Conservation (phyloP, 1,284 basidiomycete genomes). For the Cryptococcus sp. region DNA sequence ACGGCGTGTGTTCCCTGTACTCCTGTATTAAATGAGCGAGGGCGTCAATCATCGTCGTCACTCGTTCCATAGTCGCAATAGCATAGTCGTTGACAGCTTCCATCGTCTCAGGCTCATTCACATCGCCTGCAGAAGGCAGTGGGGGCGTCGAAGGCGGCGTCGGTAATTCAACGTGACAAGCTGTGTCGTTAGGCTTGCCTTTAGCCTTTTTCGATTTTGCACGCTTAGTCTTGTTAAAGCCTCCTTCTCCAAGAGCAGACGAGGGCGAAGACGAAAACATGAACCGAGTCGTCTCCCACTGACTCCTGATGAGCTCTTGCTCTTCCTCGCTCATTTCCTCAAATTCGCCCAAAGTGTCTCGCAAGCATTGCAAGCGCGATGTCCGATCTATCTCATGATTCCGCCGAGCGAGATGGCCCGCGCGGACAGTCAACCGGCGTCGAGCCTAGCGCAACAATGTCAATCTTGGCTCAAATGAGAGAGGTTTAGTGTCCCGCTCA, state of each 20-base stretch:
- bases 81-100: conserved; percentile 6
- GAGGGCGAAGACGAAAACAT: conserved; percentile 7
- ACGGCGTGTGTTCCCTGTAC: conserved; percentile 6
- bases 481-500: conserved; percentile 12
- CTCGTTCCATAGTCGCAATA: conserved; percentile 4
- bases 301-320: conserved; percentile 12
- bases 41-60: conserved; percentile 9
- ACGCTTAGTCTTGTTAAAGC: background rate
- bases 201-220: background rate
- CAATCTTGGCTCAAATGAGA: background rate
- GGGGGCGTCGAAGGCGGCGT: background rate
- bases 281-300: conserved; percentile 22
- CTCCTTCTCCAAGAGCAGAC: background rate
- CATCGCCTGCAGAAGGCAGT: background rate
- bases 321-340: conserved; percentile 15
- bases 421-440: conserved; percentile 22
- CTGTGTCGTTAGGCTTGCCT: background rate
- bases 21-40: conserved; percentile 12
- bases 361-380: conserved; percentile 15
- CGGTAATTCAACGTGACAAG: background rate
- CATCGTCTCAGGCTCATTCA: conserved; percentile 1
- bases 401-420: conserved; percentile 30
- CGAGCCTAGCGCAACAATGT: conserved; percentile 11
- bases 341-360: conserved; percentile 15
- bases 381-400: conserved; percentile 39